phyloP scores from a whole-genome alignment of 2,329 filamentous ascomycete genomes.

The Colletotrichum tropicale region DNA sequence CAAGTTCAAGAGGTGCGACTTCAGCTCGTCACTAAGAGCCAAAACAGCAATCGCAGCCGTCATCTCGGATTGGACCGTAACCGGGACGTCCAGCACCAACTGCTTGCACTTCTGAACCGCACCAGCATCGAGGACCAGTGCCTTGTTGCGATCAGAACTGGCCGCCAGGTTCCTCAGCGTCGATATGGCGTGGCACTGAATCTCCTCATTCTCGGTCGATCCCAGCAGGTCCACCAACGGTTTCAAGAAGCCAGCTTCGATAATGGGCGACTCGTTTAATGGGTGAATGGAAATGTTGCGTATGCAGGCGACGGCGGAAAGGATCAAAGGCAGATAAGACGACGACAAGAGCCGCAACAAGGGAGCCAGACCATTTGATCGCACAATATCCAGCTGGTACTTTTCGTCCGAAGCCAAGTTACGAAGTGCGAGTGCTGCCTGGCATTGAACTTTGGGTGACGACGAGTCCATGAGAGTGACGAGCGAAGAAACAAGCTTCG shows the following conservation, averaged over 20 bases:
- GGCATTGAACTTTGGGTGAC: slow-evolving; percentile 96
- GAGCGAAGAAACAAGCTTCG: slow-evolving; percentile 88
- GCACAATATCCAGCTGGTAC: slow-evolving; percentile 97
- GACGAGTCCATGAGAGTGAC: slow-evolving; percentile 98
- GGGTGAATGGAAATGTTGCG: slow-evolving; percentile 99
- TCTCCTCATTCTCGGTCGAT: slow-evolving; percentile 97
- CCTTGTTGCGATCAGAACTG: slow-evolving; percentile 97
- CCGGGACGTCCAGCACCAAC: slow-evolving; percentile 87
- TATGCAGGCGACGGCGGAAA: slow-evolving; percentile 97
- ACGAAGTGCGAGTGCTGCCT: slow-evolving; percentile 90
- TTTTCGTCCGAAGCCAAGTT: slow-evolving; percentile 98
- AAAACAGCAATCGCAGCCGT: slow-evolving; percentile 98
- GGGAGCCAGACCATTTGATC: slow-evolving; percentile 82
- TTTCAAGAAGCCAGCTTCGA: slow-evolving; percentile 94
- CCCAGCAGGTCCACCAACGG: slow-evolving; percentile 92
- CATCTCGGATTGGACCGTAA: slow-evolving; percentile 98
- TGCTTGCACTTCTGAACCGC: slow-evolving; percentile 99
- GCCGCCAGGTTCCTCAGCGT: slow-evolving; percentile 94
- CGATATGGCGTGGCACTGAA: slow-evolving; percentile 98
- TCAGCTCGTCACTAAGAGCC: slow-evolving; percentile 93
- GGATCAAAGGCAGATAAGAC: slow-evolving; percentile 92
- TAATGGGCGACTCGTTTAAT: slow-evolving; percentile 96
- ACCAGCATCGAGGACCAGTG: slow-evolving; percentile 93
- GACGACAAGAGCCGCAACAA: slow-evolving; percentile 91
- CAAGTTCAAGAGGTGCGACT: slow-evolving; percentile 85